A percentile compares a stretch with the other conserved stretches of the same genome.
These are phyloP conservation scores for Ceratorhiza oryzae-sativae DNA, from an alignment of 1,284 basidiomycete species.

Conservation along the genomic window DNA sequence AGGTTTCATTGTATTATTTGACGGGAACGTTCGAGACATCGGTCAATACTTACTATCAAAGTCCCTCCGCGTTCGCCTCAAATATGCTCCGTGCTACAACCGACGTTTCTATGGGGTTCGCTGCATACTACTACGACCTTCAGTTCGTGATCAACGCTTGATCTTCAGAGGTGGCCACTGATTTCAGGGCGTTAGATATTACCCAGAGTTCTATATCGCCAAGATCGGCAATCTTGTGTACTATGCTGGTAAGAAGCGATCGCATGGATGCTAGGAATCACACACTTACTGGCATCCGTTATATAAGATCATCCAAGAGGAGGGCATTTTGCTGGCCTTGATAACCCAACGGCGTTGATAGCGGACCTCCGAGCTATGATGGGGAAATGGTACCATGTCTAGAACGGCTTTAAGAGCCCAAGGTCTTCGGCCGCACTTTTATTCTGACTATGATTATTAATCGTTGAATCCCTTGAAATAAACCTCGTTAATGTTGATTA, in stretches of 20 bases:
- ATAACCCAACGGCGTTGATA: neutral
- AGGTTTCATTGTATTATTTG: slow-evolving; percentile 40
- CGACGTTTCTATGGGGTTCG: neutral
- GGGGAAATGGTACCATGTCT: slow-evolving; percentile 7
- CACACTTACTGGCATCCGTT: neutral
- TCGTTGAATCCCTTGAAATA: too few species aligned
- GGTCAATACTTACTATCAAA: slow-evolving; percentile 1
- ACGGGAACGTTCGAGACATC: slow-evolving; percentile 38
- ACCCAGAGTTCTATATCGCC: slow-evolving; percentile 10
- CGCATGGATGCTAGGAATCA: neutral
- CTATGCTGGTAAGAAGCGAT: slow-evolving; percentile 2
- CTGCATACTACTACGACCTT: slow-evolving; percentile 2
- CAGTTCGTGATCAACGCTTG: neutral
- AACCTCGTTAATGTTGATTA: too few species aligned
- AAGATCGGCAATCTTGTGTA: slow-evolving; percentile 10
- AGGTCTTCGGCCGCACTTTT: too few species aligned
- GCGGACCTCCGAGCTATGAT: slow-evolving; percentile 1
- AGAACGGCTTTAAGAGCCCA: too few species aligned
- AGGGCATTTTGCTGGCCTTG: slow-evolving; percentile 4
- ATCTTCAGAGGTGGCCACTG: neutral
- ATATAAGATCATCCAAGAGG: neutral
- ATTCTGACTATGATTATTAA: too few species aligned
- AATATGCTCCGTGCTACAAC: neutral
- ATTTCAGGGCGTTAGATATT: neutral
- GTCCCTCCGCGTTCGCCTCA: neutral